Evolutionary conservation across 495 filamentous ascomycete genomes (phyloP).

Genomic region (Podospora appendiculata): DNA sequence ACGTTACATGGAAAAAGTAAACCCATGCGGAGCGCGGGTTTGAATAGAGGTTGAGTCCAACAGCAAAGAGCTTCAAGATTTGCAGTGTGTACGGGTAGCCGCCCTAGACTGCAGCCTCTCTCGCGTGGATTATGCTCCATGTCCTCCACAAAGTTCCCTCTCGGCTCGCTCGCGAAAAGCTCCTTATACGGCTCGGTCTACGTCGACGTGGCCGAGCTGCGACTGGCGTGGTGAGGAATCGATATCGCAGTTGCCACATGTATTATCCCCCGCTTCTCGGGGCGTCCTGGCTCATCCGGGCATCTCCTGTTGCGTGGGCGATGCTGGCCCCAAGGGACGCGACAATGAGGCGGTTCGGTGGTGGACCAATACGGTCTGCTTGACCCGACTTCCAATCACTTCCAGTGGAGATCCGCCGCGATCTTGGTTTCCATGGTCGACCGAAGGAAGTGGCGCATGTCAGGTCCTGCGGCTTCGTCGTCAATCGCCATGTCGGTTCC

Average conservation of each 20-base stretch:
- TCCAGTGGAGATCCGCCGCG: slow-evolving; percentile 53
- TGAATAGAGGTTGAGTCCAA: slow-evolving; percentile 2
- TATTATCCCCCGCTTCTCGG: not conserved
- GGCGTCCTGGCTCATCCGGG: not conserved
- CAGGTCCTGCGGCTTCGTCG: slow-evolving; percentile 22
- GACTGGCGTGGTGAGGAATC: not conserved
- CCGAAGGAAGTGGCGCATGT: slow-evolving; percentile 54
- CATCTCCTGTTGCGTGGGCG: not conserved
- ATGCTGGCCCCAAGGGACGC: too few species aligned
- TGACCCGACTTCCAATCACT: slow-evolving; percentile 20
- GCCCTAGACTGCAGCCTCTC: slow-evolving; percentile 8
- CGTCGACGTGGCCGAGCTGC: not conserved
- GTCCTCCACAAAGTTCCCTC: slow-evolving; percentile 3
- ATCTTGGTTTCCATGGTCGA: slow-evolving; percentile 55
- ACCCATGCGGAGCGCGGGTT: not conserved
- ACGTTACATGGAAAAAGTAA: slow-evolving; percentile 13
- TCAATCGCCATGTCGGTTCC: slow-evolving; percentile 43
- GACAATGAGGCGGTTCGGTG: too few species aligned
- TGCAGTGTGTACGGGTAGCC: slow-evolving; percentile 13
- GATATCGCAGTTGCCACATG: not conserved
- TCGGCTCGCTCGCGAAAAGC: not conserved
- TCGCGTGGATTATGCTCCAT: slow-evolving; percentile 5
- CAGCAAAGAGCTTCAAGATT: slow-evolving; percentile 8
- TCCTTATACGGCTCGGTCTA: not conserved
- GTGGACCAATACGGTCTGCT: too few species aligned